Evolutionary conservation across 1,139 yeast genomes (phyloP), one percentile per base, ranked within the genome.

Genomic region (Kodamaea ohmeri): DNA sequence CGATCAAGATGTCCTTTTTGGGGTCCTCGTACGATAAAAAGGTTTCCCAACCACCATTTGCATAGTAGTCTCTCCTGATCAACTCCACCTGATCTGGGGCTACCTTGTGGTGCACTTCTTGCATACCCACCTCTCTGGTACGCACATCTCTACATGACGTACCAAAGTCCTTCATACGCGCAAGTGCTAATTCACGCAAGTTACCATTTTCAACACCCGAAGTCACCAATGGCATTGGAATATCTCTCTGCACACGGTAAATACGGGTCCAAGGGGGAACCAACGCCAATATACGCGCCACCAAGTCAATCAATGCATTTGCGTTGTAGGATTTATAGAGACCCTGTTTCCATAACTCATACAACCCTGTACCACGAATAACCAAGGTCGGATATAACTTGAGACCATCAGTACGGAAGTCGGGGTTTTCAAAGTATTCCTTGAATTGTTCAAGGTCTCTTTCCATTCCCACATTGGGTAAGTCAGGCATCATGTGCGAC

Each of bases 241-340:
- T 92, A 73, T 92, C 99, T 69, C 99, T 78, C 66, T 92, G 99
- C 22, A 92, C 98, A 60, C 99, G 80, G 63, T 92, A 92, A 50
- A 92, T 92, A 67, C 99, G 82, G 4, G 99, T 92, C 99, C 99
- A 92, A 6, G 99, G 99, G 21, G 99, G 98, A 4, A 92, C 97
- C 46, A 92, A 69, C 0, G 97, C 97, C 68, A 92, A 68, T 39
- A 92, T 92, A 53, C 97, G 78, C 0, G 98, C 98, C 35, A 92
- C 97, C 45, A 92, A 70, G 59, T 92, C 99, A 37, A 92, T 86
- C 53, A 92, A 73, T 5, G 94, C 96, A 56, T 89, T 88, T 25
- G 98, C 97, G 55, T 90, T 88, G 62, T 92, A 92, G 1, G 96
- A 88, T 63, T 86, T 86, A 66, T 92, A 92, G 44, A 89, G 74